These are phyloP conservation scores for Aspergillus sp. DNA, from an alignment of 2,329 filamentous ascomycete genomes.

Conservation along the genomic window DNA sequence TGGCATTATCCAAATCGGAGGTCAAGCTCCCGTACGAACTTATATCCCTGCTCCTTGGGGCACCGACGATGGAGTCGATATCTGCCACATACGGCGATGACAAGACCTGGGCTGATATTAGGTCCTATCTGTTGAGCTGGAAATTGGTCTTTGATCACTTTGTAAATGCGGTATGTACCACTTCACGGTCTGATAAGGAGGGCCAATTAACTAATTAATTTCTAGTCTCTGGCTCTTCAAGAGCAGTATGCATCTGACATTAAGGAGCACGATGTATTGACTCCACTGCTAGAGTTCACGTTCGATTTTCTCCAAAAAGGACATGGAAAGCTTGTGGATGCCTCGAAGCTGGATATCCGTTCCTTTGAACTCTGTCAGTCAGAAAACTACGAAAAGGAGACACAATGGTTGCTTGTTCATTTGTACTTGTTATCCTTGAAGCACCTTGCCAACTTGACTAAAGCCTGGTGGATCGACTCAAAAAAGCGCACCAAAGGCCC, in stretches of 20 bases:
- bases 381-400: constrained; percentile 70
- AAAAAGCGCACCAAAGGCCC: constrained; percentile 77
- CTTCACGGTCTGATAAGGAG: neutral
- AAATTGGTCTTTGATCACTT: constrained; percentile 88
- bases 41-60: constrained; percentile 78
- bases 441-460: constrained; percentile 77
- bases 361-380: constrained; percentile 64
- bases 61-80: constrained; percentile 71
- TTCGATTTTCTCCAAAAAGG: constrained; percentile 86
- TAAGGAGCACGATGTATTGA: constrained; percentile 72
- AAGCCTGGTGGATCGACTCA: constrained; percentile 82
- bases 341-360: constrained; percentile 71
- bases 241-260: constrained; percentile 79
- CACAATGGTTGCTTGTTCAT: constrained; percentile 83
- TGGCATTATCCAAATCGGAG: constrained; percentile 56
- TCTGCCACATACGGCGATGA: constrained; percentile 67
- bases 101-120: constrained; percentile 69
- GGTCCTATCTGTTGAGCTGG: constrained; percentile 88
- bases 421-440: constrained; percentile 82
- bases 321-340: constrained; percentile 70
- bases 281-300: constrained; percentile 73
- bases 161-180: constrained; percentile 60
- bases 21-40: constrained; percentile 82
- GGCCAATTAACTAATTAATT: constrained; percentile 29
- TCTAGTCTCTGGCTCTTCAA: constrained; percentile 75